Evolutionary conservation across 1,284 basidiomycete species (phyloP), one percentile per base, ranked within the genome.

Genomic region (Rhizoctonia solani): DNA sequence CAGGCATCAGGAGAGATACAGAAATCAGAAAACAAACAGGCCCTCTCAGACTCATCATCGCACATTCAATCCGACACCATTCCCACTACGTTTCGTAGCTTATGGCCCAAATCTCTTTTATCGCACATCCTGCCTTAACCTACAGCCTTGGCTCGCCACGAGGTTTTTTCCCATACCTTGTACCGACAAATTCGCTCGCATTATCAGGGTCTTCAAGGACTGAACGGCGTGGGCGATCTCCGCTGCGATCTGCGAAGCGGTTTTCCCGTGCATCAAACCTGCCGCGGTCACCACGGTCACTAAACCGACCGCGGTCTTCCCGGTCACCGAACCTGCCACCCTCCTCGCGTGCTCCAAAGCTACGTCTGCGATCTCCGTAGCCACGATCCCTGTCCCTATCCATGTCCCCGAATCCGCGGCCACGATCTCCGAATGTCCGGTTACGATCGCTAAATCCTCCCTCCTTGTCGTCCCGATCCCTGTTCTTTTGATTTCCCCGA

Each of bases 181-280:
- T 6, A 23, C 59, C 39, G 16, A 27, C 50, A 21, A 39, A 63
- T 21, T 52, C 59, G 13, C 30, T 29, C 6, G 59, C 59, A 11
- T 63, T 52, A 14, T 63, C 59, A 4, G 59, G 47, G 25, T 63
- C 47, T 6, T 63, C 59, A 2, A 63, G 44, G 37, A 52, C 25
- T 11, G 47, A 63, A 30, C 42, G n/a, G 27, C 47, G 59, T 6
- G 14, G 16, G 14, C 44, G 44, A 11, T 4, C 46, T 49, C 6
- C 21, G n/a, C 46, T 29, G 8, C 56, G 27, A 14, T 25, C n/a
- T 9, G 25, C 46, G 27, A 61, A 61, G 23, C 46, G 46, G 46
- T 49, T 21, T 21, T 49, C 46, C 14, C 46, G 46, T 4, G 23
- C 46, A 25, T 21, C 46, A 49, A 49, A 44, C 41, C 41, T 4